Percentiles rank a stretch among this genome's conserved stretches.
phyloP scores from a whole-genome alignment of 805 yeast genomes.

The Pichia nakasei region DNA sequence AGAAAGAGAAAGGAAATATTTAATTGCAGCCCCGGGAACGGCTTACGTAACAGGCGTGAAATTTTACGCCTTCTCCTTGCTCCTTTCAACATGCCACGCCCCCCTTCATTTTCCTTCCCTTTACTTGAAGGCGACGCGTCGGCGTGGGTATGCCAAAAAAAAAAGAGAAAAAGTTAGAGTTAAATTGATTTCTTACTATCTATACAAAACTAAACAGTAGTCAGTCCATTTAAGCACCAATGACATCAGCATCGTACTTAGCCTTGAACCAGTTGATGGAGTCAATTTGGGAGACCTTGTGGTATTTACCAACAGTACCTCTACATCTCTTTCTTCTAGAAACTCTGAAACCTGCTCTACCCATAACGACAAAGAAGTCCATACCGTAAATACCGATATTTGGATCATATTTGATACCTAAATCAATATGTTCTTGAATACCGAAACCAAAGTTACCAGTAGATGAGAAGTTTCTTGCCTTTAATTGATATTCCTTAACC shows the following conservation, averaged over 20 bases:
- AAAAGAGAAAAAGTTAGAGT: too few relatives aligned
- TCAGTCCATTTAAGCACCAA: slow-evolving; percentile 46
- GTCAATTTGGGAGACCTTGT: slow-evolving; percentile 88
- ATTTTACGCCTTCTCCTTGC: too few relatives aligned
- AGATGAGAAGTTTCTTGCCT: slow-evolving; percentile 88
- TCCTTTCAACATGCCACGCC: too few relatives aligned
- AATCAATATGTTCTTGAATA: slow-evolving; percentile 98
- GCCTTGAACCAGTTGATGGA: slow-evolving; percentile 98
- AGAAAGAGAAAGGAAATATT: too few relatives aligned
- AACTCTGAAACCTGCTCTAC: slow-evolving; percentile 98
- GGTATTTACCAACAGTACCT: slow-evolving; percentile 83
- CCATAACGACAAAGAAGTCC: slow-evolving; percentile 99
- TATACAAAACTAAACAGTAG: neutral
- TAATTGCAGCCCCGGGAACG: too few relatives aligned
- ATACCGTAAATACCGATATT: slow-evolving; percentile 99
- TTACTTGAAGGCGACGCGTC: too few relatives aligned
- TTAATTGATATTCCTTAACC: slow-evolving; percentile 98
- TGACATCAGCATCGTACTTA: slow-evolving; percentile 98
- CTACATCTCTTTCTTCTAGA: slow-evolving; percentile 97
- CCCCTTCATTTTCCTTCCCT: too few relatives aligned
- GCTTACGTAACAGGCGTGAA: too few relatives aligned
- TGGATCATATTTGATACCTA: slow-evolving; percentile 99
- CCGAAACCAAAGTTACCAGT: slow-evolving; percentile 99
- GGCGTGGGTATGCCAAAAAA: too few relatives aligned
- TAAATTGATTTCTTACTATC: too few relatives aligned